These are phyloP conservation scores for Amaranthus hypochondriacus DNA, from an alignment of 148 eudicot species.

Conservation along the genomic window DNA sequence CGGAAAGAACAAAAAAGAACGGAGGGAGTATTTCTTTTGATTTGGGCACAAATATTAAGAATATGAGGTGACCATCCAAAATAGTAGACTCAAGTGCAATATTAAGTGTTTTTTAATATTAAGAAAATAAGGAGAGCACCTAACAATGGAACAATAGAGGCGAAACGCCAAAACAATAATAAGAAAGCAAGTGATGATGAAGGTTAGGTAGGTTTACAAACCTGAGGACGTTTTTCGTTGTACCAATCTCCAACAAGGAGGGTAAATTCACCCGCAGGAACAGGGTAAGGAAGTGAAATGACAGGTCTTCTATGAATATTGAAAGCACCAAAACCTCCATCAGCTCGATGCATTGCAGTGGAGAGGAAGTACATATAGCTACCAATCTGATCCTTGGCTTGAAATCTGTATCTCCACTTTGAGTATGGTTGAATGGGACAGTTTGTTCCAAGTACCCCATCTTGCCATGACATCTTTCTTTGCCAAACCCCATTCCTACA, in stretches of 20 bases:
- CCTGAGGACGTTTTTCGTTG: slow-evolving; percentile 55
- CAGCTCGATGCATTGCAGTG: slow-evolving; percentile 64
- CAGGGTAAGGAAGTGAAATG: slow-evolving; percentile 56
- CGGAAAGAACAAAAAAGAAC: too few species aligned
- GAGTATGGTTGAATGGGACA: slow-evolving; percentile 75
- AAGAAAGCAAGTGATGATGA: too few species aligned
- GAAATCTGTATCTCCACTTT: slow-evolving; percentile 81
- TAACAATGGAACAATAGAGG: too few species aligned
- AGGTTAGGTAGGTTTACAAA: slow-evolving; percentile 12
- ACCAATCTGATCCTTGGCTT: slow-evolving; percentile 86
- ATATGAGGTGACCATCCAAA: too few species aligned
- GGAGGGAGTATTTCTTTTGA: too few species aligned
- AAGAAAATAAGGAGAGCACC: too few species aligned
- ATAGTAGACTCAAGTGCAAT: too few species aligned
- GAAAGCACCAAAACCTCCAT: slow-evolving; percentile 73
- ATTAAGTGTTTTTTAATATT: too few species aligned
- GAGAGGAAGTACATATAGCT: slow-evolving; percentile 69
- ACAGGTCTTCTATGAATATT: slow-evolving; percentile 48
- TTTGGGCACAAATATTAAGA: too few species aligned
- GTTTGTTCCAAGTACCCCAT: slow-evolving; percentile 85
- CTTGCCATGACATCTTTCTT: slow-evolving; percentile 80
- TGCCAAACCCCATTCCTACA: slow-evolving; percentile 77
- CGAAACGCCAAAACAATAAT: too few species aligned
- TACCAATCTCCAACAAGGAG: slow-evolving; percentile 74
- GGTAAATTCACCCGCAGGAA: slow-evolving; percentile 49